Evolutionary conservation across 176 grass and related monocot species (phyloP), one percentile per base, ranked within the genome.

Genomic region (Cenchrus purpureus): DNA sequence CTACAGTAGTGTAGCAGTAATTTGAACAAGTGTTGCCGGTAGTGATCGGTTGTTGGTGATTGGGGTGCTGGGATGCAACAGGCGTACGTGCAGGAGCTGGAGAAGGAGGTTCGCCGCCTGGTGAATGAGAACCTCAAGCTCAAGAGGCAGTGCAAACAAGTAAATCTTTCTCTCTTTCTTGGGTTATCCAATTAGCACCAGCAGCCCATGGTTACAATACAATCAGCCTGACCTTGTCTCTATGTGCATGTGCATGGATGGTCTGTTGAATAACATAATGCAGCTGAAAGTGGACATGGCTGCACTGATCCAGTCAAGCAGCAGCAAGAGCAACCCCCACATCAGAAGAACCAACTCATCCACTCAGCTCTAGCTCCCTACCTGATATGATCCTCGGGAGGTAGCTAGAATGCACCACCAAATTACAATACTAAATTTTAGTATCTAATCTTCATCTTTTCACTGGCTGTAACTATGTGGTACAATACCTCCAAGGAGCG

Each of bases 31-130:
- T 54, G 52, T 54, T 54, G 4, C 52, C 13, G 12, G 13, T 54
- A 53, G 3, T 53, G 13, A 54, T 14, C 52, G 52, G 52, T 15
- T 54, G 52, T 5, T 40, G 37, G 37, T 54, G 52, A 54, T 15
- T 54, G 52, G 11, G 37, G 37, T 54, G 12, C 52, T 54, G 52
- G 40, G 40, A 69, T 67, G 16, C 25, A 37, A 9, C 22, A 74
- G 77, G 87, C 87, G 10, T 89, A 89, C 52, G 70, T 81, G 82
- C 87, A 89, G 70, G 87, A 89, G 87, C 87, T 89, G 43, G 82
- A 89, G 77, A 89, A 89, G 77, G 82, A 89, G 60, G 82, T 89
- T 43, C 77, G 82, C 42, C 82, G 77, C 11, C 87, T 89, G 31
- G 77, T 69, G 82, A 78, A 80, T 61, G 82, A 85, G 77, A 89